These are phyloP conservation scores for Cordyceps militaris DNA, from an alignment of 2,329 filamentous ascomycete species.

Conservation along the genomic window DNA sequence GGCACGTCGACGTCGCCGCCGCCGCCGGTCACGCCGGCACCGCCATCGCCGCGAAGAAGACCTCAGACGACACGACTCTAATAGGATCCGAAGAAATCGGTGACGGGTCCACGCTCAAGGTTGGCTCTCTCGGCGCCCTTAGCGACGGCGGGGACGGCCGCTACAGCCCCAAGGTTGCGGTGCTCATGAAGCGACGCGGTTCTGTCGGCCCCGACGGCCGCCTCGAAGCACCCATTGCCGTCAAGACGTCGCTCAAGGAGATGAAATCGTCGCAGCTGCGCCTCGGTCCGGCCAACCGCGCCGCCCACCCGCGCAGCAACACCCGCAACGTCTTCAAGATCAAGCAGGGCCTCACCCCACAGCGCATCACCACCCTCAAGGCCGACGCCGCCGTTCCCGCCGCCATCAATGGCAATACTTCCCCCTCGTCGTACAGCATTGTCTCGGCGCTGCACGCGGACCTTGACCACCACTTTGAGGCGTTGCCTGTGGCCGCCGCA, in stretches of 20 bases:
- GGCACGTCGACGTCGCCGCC: constrained; percentile 29
- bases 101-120: constrained; percentile 23
- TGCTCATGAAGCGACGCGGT: constrained; percentile 52
- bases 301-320: constrained; percentile 54
- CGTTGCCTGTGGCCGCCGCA: constrained; percentile 14
- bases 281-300: constrained; percentile 60
- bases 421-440: not conserved
- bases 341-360: constrained; percentile 38
- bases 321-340: constrained; percentile 60
- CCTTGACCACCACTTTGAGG: constrained; percentile 11
- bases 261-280: constrained; percentile 57
- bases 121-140: constrained; percentile 30
- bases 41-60: constrained; percentile 25
- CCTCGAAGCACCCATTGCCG: constrained; percentile 40
- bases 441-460: constrained; percentile 2
- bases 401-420: not conserved
- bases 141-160: constrained; percentile 32
- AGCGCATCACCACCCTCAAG: constrained; percentile 18
- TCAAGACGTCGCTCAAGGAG: constrained; percentile 55
- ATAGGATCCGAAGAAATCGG: constrained; percentile 37
- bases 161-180: constrained; percentile 45
- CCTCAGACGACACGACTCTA: constrained; percentile 24
- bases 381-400: not conserved
- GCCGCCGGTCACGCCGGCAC: constrained; percentile 25
- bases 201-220: constrained; percentile 50